These are phyloP conservation scores for Rhazya stricta DNA, from an alignment of 257 asterid species.

Conservation along the genomic window DNA sequence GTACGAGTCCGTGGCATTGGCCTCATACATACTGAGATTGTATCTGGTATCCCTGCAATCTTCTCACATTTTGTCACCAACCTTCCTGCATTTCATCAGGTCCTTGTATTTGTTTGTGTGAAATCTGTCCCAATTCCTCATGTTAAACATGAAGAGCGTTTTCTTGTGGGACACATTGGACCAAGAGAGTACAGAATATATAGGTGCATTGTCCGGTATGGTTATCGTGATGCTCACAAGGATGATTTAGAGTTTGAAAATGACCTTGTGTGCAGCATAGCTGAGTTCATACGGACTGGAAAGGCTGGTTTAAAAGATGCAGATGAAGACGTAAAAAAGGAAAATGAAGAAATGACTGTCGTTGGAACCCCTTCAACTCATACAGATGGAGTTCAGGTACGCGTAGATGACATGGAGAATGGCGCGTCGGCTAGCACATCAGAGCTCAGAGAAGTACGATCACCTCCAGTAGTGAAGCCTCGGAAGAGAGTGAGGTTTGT, in stretches of 20 bases:
- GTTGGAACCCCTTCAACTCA: conserved; percentile 74
- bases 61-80: conserved; percentile 91
- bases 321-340: conserved; percentile 16
- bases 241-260: conserved; percentile 71
- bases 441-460: conserved; percentile 37
- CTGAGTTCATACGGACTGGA: conserved; percentile 68
- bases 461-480: conserved; percentile 27
- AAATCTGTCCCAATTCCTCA: conserved; percentile 83
- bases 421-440: conserved; percentile 39
- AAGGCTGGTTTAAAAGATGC: conserved; percentile 16
- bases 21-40: conserved; percentile 86
- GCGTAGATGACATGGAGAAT: conserved; percentile 27
- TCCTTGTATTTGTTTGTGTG: conserved; percentile 76
- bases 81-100: conserved; percentile 93
- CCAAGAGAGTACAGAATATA: conserved; percentile 71
- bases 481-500: conserved; percentile 74
- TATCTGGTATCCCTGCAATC: conserved; percentile 84
- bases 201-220: conserved; percentile 79
- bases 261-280: conserved; percentile 77
- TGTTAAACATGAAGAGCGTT: conserved; percentile 72
- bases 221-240: conserved; percentile 79
- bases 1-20: conserved; percentile 90
- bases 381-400: conserved; percentile 37
- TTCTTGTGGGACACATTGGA: conserved; percentile 75
- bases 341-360: conserved; percentile 53